phyloP scores from a whole-genome alignment of 495 filamentous ascomycete species.

The Tuber umbilicatum region DNA sequence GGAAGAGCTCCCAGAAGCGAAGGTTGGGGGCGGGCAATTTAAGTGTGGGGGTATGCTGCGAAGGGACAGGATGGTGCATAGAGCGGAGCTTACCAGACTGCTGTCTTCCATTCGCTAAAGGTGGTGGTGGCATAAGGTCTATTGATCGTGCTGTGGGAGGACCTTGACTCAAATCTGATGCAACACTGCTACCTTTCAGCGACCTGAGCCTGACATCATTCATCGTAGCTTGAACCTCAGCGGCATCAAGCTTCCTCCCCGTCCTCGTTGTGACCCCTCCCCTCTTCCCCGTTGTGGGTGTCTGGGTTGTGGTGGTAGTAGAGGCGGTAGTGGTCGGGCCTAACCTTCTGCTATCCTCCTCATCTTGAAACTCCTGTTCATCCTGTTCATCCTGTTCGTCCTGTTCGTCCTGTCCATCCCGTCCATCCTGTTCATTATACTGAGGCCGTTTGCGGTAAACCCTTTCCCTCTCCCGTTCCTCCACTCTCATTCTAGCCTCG shows the following conservation, averaged over 20 bases:
- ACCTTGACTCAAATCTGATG: conserved; percentile 14
- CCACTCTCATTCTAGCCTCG: conserved; percentile 35
- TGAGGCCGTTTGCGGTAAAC: conserved; percentile 16
- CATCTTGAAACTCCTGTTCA: conserved; percentile 7
- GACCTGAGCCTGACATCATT: neutral
- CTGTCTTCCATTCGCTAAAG: conserved; percentile 24
- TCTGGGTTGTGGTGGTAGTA: neutral
- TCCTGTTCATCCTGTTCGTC: conserved; percentile 15
- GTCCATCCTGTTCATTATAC: conserved; percentile 13
- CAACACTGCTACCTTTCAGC: conserved; percentile 25
- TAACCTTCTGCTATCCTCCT: conserved; percentile 27
- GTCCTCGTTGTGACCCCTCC: neutral
- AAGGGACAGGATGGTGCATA: neutral
- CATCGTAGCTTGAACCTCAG: conserved; percentile 1
- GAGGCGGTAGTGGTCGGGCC: conserved; percentile 16
- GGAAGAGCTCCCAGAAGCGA: neutral
- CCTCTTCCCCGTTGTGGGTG: neutral
- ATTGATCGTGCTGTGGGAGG: conserved; percentile 16
- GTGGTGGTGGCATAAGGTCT: conserved; percentile 27
- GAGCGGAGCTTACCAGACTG: conserved; percentile 24
- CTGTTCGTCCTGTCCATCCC: neutral
- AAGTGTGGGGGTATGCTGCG: neutral
- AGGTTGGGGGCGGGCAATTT: neutral
- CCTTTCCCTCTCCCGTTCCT: conserved; percentile 30
- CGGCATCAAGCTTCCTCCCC: conserved; percentile 10